Percentiles rank a stretch among this genome's conserved stretches.
phyloP scores from a whole-genome alignment of 257 asterid genomes.

The Nicotiana attenuata region DNA sequence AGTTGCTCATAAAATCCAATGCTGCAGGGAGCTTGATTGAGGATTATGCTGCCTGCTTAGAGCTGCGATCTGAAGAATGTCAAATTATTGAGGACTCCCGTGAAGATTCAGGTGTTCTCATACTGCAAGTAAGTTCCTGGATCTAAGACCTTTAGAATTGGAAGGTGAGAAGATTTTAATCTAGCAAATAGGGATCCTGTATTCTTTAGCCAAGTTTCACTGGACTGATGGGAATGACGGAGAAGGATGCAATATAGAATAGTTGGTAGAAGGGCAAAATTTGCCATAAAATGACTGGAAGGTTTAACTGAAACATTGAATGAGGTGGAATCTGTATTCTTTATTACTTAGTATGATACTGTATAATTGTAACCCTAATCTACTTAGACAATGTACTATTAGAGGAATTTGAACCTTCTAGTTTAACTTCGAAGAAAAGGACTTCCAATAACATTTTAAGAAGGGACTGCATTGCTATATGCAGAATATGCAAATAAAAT shows the following conservation, averaged over 20 bases:
- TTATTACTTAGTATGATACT: background rate
- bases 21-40: constrained; percentile 66
- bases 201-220: background rate
- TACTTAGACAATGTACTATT: background rate
- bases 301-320: background rate
- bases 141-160: background rate
- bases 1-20: constrained; percentile 70
- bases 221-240: background rate
- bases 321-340: background rate
- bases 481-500: background rate
- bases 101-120: constrained; percentile 76
- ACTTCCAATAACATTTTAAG: constrained; percentile 1
- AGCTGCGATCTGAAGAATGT: constrained; percentile 80
- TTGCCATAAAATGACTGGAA: too few species aligned
- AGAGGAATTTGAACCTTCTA: background rate
- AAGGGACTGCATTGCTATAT: background rate
- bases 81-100: constrained; percentile 76
- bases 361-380: background rate
- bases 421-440: background rate
- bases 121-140: constrained; percentile 71
- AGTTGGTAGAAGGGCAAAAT: too few species aligned
- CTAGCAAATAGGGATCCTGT: background rate
- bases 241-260: background rate
- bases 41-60: constrained; percentile 97
- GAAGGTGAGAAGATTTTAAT: background rate